These are phyloP conservation scores for Lecanicillium sp. DNA, from an alignment of 2,329 filamentous ascomycete genomes.

Conservation along the genomic window DNA sequence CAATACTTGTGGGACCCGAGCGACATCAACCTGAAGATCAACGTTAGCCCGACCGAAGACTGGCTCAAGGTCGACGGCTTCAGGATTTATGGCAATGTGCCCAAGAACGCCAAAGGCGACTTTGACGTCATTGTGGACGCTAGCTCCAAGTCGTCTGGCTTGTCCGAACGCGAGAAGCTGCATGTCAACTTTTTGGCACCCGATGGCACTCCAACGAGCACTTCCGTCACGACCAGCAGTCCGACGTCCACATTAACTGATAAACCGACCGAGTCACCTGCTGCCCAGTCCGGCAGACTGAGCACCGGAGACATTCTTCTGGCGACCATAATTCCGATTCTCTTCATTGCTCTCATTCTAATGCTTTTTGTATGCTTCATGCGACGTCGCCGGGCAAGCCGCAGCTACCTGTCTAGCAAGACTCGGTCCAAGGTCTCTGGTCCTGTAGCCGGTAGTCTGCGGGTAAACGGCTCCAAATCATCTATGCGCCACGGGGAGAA, in stretches of 20 bases:
- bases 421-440: conserved; percentile 28
- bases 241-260: conserved; percentile 21
- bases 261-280: conserved; percentile 19
- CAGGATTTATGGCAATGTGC: conserved; percentile 36
- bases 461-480: conserved; percentile 21
- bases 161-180: conserved; percentile 33
- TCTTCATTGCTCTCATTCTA: conserved; percentile 29
- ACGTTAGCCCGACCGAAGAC: conserved; percentile 28
- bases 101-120: conserved; percentile 28
- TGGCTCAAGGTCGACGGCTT: conserved; percentile 39
- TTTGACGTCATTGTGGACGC: conserved; percentile 28
- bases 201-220: conserved; percentile 21
- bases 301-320: conserved; percentile 33
- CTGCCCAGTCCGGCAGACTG: conserved; percentile 19
- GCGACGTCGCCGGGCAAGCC: conserved; percentile 25
- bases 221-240: conserved; percentile 17
- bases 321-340: conserved; percentile 39
- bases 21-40: conserved; percentile 32
- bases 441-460: conserved; percentile 25
- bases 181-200: conserved; percentile 28
- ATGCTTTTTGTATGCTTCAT: conserved; percentile 30
- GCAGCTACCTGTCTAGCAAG: conserved; percentile 24
- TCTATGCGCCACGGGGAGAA: conserved; percentile 21
- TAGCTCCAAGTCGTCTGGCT: conserved; percentile 26
- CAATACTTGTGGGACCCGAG: conserved; percentile 35